phyloP scores from a whole-genome alignment of 2,329 filamentous ascomycete species.

The Blastomyces percursus region DNA sequence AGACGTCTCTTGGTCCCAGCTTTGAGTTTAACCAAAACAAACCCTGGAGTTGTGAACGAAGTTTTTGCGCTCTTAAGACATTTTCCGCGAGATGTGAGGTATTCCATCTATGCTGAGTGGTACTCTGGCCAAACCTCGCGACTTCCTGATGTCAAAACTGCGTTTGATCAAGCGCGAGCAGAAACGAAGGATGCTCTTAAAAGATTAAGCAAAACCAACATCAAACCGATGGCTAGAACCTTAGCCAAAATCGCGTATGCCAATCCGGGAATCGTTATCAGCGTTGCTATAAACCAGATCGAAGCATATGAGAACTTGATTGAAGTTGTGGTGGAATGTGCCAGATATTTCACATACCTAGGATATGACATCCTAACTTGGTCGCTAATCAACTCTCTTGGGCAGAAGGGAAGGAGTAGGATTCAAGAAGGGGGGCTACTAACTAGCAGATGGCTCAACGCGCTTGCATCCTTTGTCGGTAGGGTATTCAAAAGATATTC shows the following conservation, averaged over 20 bases:
- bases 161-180: constrained; percentile 63
- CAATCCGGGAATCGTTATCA: constrained; percentile 84
- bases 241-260: constrained; percentile 87
- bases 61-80: constrained; percentile 72
- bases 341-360: constrained; percentile 82
- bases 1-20: constrained; percentile 77
- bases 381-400: constrained; percentile 68
- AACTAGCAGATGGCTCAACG: constrained; percentile 84
- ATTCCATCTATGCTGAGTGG: constrained; percentile 89
- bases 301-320: constrained; percentile 93
- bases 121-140: constrained; percentile 68
- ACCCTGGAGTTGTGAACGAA: constrained; percentile 73
- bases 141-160: constrained; percentile 62
- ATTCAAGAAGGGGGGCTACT: constrained; percentile 58
- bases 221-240: constrained; percentile 72
- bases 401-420: constrained; percentile 46
- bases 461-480: constrained; percentile 80
- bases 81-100: constrained; percentile 66
- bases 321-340: constrained; percentile 87
- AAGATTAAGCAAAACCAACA: constrained; percentile 76
- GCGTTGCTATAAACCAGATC: constrained; percentile 77
- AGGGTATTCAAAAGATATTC: constrained; percentile 80
- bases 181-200: constrained; percentile 83
- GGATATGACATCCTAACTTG: constrained; percentile 91
- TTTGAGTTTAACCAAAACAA: constrained; percentile 73